Percentiles rank a stretch among this genome's conserved stretches.
These are phyloP conservation scores for Mycena alexandri DNA, from an alignment of 768 basidiomycete species.

Conservation along the genomic window DNA sequence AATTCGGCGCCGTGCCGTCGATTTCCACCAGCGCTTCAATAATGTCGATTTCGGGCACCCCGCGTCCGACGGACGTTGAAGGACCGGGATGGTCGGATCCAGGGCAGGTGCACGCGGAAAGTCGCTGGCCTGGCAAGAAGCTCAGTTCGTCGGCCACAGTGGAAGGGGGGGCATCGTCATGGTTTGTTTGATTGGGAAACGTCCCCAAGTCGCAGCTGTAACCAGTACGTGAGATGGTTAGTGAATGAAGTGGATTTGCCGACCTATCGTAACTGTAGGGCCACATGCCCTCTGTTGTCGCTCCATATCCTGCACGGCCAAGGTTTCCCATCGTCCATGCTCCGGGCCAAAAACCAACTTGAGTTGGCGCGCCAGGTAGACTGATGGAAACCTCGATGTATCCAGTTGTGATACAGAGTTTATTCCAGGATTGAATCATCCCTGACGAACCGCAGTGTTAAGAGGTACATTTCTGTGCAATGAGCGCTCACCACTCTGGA, in stretches of 20 bases:
- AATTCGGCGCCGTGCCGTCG: conserved; percentile 33
- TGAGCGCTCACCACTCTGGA: conserved; percentile 61
- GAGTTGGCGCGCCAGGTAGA: conserved; percentile 58
- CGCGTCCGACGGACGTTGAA: conserved; percentile 62
- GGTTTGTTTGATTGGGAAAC: conserved; percentile 75
- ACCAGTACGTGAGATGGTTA: conserved; percentile 47
- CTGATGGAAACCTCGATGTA: conserved; percentile 75
- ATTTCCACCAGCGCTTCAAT: conserved; percentile 74
- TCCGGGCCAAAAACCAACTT: conserved; percentile 78
- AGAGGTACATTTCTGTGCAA: not conserved
- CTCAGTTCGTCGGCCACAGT: conserved; percentile 72
- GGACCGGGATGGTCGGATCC: conserved; percentile 81
- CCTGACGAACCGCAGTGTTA: conserved; percentile 40
- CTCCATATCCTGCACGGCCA: conserved; percentile 83
- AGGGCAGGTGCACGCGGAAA: conserved; percentile 77
- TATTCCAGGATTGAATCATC: conserved; percentile 81
- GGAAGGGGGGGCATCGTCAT: conserved; percentile 54
- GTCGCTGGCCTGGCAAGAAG: conserved; percentile 82
- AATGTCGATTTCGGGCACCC: conserved; percentile 82
- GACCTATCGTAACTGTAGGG: conserved; percentile 72
- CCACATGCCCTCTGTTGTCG: conserved; percentile 86
- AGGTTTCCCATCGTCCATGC: conserved; percentile 93
- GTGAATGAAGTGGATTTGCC: too few relatives aligned
- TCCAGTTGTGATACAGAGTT: conserved; percentile 81
- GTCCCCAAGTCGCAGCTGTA: conserved; percentile 83